A percentile compares a stretch with the other conserved stretches of the same genome.
Conservation (phyloP, 1,284 basidiomycete genomes). For the Microbotryum lychnidis-dioicae region DNA sequence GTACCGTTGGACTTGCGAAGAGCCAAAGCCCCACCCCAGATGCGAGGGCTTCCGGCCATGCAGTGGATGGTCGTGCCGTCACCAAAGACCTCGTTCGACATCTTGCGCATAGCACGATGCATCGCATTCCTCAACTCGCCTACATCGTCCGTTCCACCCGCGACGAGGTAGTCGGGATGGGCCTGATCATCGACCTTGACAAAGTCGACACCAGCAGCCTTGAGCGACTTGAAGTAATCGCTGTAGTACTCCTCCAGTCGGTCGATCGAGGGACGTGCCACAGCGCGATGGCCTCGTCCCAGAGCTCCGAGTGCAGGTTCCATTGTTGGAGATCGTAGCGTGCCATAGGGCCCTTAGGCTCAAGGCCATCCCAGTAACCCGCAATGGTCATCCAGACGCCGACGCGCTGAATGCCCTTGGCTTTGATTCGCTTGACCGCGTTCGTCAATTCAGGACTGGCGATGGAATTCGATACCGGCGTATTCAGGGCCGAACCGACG, state of each 20-base stretch:
- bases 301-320: conserved; percentile 2
- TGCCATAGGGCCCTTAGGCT: conserved; percentile 19
- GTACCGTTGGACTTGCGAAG: not conserved
- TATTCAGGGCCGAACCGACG: not conserved
- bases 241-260: conserved; percentile 32
- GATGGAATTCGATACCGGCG: no score
- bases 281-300: not conserved
- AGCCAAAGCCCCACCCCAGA: conserved; percentile 16
- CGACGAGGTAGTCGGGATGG: conserved; percentile 22
- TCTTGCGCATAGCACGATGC: conserved; percentile 23
- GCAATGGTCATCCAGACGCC: conserved; percentile 35
- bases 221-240: conserved; percentile 33
- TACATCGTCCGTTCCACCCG: conserved; percentile 1
- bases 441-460: conserved; percentile 5
- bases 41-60: conserved; percentile 32
- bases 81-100: conserved; percentile 33
- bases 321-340: conserved; percentile 12
- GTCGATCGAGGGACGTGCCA: conserved; percentile 17
- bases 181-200: conserved; percentile 39
- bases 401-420: conserved; percentile 21
- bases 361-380: conserved; percentile 32
- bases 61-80: conserved; percentile 34
- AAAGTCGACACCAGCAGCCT: conserved; percentile 34
- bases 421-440: conserved; percentile 16
- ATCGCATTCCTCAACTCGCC: conserved; percentile 17